Percentiles rank a stretch among this genome's conserved stretches.
Evolutionary conservation across 164 flowering plant species (phyloP).

Genomic region (Akebia trifoliata): DNA sequence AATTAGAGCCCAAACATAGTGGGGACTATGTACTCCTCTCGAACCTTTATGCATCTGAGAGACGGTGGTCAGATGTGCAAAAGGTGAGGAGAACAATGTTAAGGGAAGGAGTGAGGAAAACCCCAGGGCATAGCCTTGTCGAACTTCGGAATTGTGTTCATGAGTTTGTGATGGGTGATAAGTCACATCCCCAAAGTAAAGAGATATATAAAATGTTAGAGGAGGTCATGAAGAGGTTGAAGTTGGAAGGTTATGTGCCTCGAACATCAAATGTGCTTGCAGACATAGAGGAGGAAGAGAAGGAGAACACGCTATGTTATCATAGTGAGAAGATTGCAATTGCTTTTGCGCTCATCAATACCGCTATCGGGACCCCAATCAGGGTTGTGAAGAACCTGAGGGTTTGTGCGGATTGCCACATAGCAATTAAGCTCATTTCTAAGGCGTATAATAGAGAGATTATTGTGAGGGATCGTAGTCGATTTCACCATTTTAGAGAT

Average conservation of each 20-base stretch:
- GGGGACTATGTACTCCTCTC: constrained; percentile 35
- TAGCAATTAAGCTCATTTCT: constrained; percentile 28
- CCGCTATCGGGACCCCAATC: constrained; percentile 20
- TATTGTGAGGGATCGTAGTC: constrained; percentile 30
- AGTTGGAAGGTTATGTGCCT: constrained; percentile 28
- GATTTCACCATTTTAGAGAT: constrained; percentile 34
- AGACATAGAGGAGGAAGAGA: constrained; percentile 35
- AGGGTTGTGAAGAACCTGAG: constrained; percentile 32
- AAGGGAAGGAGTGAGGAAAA: constrained; percentile 27
- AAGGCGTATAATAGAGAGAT: constrained; percentile 27
- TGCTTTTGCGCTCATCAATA: constrained; percentile 27
- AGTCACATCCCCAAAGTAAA: constrained; percentile 23
- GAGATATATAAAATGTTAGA: constrained; percentile 29
- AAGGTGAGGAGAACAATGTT: constrained; percentile 24
- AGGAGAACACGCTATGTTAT: constrained; percentile 27
- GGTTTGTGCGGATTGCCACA: constrained; percentile 32
- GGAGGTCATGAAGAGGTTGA: constrained; percentile 25
- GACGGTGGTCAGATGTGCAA: constrained; percentile 27
- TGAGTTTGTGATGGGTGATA: constrained; percentile 35
- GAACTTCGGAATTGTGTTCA: constrained; percentile 27
- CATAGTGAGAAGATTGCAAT: constrained; percentile 40
- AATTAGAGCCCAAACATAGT: constrained; percentile 27
- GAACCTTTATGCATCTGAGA: constrained; percentile 26
- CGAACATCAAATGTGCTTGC: constrained; percentile 26
- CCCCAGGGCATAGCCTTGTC: constrained; percentile 31